phyloP scores from a whole-genome alignment of 2,329 filamentous ascomycete genomes.

The Diaporthe sp. region DNA sequence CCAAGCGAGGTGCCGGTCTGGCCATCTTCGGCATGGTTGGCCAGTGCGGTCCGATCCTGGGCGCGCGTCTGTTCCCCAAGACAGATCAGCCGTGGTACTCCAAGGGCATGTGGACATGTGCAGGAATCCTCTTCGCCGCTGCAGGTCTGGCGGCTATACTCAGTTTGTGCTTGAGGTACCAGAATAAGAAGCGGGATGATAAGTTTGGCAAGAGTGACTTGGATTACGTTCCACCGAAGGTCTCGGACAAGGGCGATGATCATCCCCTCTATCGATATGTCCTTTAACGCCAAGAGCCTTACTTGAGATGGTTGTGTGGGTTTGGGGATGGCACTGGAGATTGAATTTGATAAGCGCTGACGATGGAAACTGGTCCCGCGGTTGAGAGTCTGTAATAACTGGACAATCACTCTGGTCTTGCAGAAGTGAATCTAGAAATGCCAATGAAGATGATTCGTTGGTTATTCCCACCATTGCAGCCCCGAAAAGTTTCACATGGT shows the following conservation, averaged over 20 bases:
- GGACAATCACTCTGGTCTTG: too few relatives aligned
- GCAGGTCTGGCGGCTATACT: background rate
- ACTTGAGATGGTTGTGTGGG: accelerated
- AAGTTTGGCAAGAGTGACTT: background rate
- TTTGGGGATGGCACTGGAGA: too few relatives aligned
- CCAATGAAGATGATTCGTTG: too few relatives aligned
- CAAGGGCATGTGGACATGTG: background rate
- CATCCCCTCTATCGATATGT: background rate
- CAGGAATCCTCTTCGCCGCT: background rate
- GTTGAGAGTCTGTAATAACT: too few relatives aligned
- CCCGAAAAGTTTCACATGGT: too few relatives aligned
- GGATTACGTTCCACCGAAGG: background rate
- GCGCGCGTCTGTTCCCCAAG: background rate
- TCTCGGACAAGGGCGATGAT: background rate
- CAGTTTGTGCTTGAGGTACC: background rate
- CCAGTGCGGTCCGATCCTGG: conserved; percentile 40
- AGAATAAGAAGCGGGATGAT: background rate
- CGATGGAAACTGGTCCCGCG: too few relatives aligned
- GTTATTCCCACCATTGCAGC: too few relatives aligned
- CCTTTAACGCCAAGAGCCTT: background rate
- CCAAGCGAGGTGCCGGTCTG: conserved; percentile 46
- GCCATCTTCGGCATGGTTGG: conserved; percentile 45
- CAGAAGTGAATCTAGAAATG: too few relatives aligned
- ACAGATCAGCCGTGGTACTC: background rate
- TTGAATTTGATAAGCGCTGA: too few relatives aligned